Evolutionary conservation across 495 filamentous ascomycete genomes (phyloP), one percentile per base, ranked within the genome.

Genomic region (Apodospora peruviana): DNA sequence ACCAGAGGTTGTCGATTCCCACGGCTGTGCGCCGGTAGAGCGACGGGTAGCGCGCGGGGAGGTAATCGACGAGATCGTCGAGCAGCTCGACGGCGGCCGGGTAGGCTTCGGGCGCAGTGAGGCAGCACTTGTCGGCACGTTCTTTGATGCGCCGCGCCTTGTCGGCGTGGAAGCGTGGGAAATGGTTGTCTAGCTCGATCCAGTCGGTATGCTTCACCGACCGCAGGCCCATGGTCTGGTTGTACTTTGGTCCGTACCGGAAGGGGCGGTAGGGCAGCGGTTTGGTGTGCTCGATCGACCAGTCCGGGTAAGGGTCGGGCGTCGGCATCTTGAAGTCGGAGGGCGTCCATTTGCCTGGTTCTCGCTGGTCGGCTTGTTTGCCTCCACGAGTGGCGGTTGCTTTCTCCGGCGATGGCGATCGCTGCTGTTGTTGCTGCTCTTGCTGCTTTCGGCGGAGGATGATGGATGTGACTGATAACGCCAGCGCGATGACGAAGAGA

Each of bases 181-280:
- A 95, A 40, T 93, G 80, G 56, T 86, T 90, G 68, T 96, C 90
- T 32, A 95, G 80, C 67, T 94, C 84, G 53, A 94, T 93, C 89
- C 89, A 95, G 32, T 89, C 85, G 56, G 85, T 80, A 72, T 83
- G 87, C 51, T 84, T 76, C 76, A 93, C 80, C 19, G 75, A 82
- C 39, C 88, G 78, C 12, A 95, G 72, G 2, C 90, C 90, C 86
- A 95, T 89, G 2, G 86, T 94, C 47, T 90, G 76, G 59, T 88
- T 81, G 43, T 75, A 72, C 32, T 69, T 71, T 10, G 86, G 86
- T 2, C 89, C 89, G 70, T 91, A 81, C 68, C 84, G 79, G 64
- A 94, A 94, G 4, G 90, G 87, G 20, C 90, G 79, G 66, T 94
- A 95, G 10, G 87, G 86, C 14, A 89, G 78, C 3, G 90, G 87